phyloP scores from a whole-genome alignment of 2,329 filamentous ascomycete genomes.

The Colletotrichum kahawae region DNA sequence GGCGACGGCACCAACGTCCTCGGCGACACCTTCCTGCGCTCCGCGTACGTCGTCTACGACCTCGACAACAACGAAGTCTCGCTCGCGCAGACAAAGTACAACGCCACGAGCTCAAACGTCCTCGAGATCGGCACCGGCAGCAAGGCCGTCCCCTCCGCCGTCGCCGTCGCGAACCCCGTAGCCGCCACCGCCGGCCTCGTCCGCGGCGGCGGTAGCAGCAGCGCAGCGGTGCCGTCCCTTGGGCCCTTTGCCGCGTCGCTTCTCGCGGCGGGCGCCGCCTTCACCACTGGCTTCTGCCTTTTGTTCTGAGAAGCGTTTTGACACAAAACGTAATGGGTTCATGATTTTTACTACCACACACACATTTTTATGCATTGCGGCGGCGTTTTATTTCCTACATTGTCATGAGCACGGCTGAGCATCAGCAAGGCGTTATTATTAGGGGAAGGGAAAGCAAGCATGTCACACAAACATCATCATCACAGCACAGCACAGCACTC shows the following conservation, averaged over 20 bases:
- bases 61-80: slow-evolving; percentile 74
- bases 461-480: not conserved
- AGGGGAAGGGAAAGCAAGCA: not conserved
- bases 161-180: slow-evolving; percentile 52
- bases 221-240: slow-evolving; percentile 6
- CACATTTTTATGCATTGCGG: slow-evolving; percentile 9
- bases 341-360: not conserved
- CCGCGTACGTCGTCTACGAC: slow-evolving; percentile 79
- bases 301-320: not conserved
- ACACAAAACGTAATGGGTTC: not conserved
- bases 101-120: slow-evolving; percentile 55
- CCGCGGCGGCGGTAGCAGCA: slow-evolving; percentile 2
- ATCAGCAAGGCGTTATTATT: slow-evolving; percentile 12
- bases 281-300: not conserved
- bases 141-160: slow-evolving; percentile 58
- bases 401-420: not conserved
- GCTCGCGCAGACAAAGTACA: slow-evolving; percentile 70
- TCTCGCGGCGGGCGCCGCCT: not conserved
- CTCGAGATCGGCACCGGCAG: slow-evolving; percentile 59
- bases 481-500: not conserved
- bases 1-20: slow-evolving; percentile 63
- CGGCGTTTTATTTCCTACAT: not conserved
- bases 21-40: slow-evolving; percentile 77
- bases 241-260: slow-evolving; percentile 2
- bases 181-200: slow-evolving; percentile 51